These are phyloP conservation scores for Aspergillus nomiae DNA, from an alignment of 2,329 filamentous ascomycete species.

Conservation along the genomic window DNA sequence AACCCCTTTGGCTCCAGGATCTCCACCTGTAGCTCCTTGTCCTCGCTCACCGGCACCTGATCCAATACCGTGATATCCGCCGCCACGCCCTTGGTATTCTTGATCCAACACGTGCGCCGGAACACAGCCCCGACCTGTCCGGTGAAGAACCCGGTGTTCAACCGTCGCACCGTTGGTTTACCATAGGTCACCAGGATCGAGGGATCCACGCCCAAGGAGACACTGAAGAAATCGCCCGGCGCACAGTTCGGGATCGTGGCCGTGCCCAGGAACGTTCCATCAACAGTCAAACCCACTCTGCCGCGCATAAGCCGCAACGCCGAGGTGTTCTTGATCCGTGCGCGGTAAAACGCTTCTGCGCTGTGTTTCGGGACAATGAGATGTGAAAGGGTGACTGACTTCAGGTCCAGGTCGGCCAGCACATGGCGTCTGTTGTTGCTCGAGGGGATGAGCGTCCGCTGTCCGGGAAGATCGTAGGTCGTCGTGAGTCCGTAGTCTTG, in stretches of 20 bases:
- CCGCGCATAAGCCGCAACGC: constrained; percentile 32
- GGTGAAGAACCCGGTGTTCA: constrained; percentile 31
- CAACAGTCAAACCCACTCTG: constrained; percentile 28
- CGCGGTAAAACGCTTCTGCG: constrained; percentile 42
- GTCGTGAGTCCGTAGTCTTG: constrained; percentile 46
- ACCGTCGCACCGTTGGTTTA: constrained; percentile 30
- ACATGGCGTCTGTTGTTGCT: constrained; percentile 38
- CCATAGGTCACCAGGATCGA: constrained; percentile 33
- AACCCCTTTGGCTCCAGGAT: constrained; percentile 32
- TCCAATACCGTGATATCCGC: constrained; percentile 33
- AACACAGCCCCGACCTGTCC: constrained; percentile 35
- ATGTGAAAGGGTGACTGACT: constrained; percentile 38
- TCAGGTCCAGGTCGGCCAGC: constrained; percentile 39
- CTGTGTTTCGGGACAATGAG: constrained; percentile 44
- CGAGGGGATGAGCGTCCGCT: constrained; percentile 40
- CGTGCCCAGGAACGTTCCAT: constrained; percentile 33
- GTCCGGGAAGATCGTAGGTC: constrained; percentile 43
- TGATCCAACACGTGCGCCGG: constrained; percentile 32
- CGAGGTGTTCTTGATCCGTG: constrained; percentile 42
- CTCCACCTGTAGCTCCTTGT: constrained; percentile 31
- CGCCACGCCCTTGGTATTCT: constrained; percentile 32
- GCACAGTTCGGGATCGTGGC: constrained; percentile 27
- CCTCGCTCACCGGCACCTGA: constrained; percentile 36
- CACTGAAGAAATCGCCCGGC: constrained; percentile 30
- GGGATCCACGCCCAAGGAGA: constrained; percentile 38